Percentiles rank a stretch among this genome's conserved stretches.
Evolutionary conservation across 1,284 basidiomycete genomes (phyloP).

Genomic region (Microbotryum violaceum): DNA sequence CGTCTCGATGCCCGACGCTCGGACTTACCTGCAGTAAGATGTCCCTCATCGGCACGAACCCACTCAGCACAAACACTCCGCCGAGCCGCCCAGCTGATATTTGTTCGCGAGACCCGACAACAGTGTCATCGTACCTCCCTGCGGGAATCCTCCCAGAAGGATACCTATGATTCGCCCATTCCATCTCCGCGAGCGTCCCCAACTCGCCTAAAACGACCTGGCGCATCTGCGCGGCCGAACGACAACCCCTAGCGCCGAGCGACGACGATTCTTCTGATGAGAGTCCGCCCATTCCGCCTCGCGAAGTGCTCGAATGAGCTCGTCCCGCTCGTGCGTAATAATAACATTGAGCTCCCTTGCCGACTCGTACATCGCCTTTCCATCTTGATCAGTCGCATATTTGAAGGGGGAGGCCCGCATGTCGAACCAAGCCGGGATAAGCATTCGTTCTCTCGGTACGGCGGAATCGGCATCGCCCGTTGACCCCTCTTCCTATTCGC

Average conservation of each 20-base stretch:
- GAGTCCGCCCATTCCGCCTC: not conserved
- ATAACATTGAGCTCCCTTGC: constrained; percentile 18
- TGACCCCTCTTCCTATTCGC: no score
- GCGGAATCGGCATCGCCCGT: no score
- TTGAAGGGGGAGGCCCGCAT: constrained; percentile 20
- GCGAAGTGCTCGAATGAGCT: constrained; percentile 15
- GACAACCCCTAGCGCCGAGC: not conserved
- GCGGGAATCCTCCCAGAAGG: constrained; percentile 23
- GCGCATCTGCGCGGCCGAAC: no score
- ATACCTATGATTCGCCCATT: constrained; percentile 22
- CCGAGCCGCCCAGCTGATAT: constrained; percentile 17
- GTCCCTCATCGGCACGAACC: constrained; percentile 18
- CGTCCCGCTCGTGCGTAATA: constrained; percentile 14
- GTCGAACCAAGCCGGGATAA: constrained; percentile 24
- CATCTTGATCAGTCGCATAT: constrained; percentile 9
- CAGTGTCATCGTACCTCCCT: constrained; percentile 15
- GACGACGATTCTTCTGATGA: no score
- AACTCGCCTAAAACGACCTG: constrained; percentile 2
- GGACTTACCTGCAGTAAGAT: constrained; percentile 14
- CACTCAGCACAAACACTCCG: constrained; percentile 14
- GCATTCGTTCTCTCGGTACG: no score
- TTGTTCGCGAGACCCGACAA: constrained; percentile 12
- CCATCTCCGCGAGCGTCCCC: constrained; percentile 19
- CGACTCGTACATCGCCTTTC: constrained; percentile 7
- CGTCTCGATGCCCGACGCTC: not conserved